Base-by-base conservation (phyloP, 2,329 filamentous ascomycete species). In the Chaetothyriales sp. region DNA sequence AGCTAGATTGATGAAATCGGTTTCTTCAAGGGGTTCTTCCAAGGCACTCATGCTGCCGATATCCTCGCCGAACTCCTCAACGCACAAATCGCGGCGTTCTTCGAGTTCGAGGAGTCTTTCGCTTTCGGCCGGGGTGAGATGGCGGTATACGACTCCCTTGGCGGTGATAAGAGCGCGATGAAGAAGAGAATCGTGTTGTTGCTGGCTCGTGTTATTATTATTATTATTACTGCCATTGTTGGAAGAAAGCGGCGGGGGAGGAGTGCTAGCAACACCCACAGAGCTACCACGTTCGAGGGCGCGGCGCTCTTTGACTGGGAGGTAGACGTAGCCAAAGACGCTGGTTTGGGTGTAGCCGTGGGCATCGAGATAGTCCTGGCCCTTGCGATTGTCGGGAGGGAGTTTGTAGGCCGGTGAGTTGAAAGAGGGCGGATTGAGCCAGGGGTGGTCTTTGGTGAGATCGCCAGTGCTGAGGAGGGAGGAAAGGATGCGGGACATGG, bases 41-140 rank as follows among this genome's bases (percentile, higher is more conserved):
- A 61, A 52, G 0, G 54, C 58, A 18, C 54, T 48, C 59, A 60
- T 61, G 44, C 66, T 60, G 3, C 64, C 60, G 2, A 65, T 57
- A 1, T 62, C 60, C 20, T 47, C 46, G 2, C 68, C 67, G 54
- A 67, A 70, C 53, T 70, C 67, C 49, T 68, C 60, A 3, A 64
- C 45, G 65, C 66, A 40, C 61, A 63, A 53, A 67, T 67, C 9
- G 61, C 57, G 18, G 50, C 61, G 64, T 52, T 69, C 69, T 56
- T 73, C 70, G 5, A 74, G 61, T n/a, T 65, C 65, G 1, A 74
- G 62, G 44, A 72, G 70, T 19, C 65, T 66, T 18, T 71, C 66
- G 54, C 72, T 70, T 58, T 74, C 72, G n/a, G 71, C 69, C 2
- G 62, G 56, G 4, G 67, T 67, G 10, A 75, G 58, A 56, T 73